Base-by-base conservation (phyloP, 768 basidiomycete genomes). In the Tricholoma flavovirens region DNA sequence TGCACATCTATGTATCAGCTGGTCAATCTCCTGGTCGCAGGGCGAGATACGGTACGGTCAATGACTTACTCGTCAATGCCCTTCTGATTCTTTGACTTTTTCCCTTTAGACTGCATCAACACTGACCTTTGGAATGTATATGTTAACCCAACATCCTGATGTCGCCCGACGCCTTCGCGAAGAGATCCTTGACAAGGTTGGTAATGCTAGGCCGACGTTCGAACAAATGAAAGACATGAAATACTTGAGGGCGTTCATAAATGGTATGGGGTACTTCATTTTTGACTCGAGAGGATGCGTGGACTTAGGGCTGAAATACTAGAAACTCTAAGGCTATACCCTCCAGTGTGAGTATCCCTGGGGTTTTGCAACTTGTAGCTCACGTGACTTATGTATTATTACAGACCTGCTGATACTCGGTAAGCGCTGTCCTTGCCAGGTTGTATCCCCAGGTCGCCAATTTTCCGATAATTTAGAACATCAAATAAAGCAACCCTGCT, bases 201-300 rank as follows among this genome's bases (percentile, higher is more conserved):
- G 83, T 0, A 63, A 70, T 6, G 67, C 62, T 3, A 64, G 73
- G 2, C 83, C 83, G 0, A 79, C 80, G 1, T 80, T 78, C 59
- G 82, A 83, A 40, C 76, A 82, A 45, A 73, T 85, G 58, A 71
- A 79, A 30, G 74, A 77, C 11, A 79, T 84, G 81, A 82, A 81
- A 57, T 86, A 79, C 59, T 66, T 84, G 56, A 66, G 81, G 36
- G 83, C 82, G 4, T 74, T 83, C 53, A 75, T 84, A 51, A 84
- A 85, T 62, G 77, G 74, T 80, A 29, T 14, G 73, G 26, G 22
- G 17, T 8, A 32, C 7, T 14, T 17, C 3, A 26, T 5, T 29
- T 4, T 36, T 36, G 51, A 26, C 5, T 54, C 14, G 17, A 30
- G 51, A 57, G 21, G n/a, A 8, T 26, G 11, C n/a, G 8, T 19